Conservation (phyloP, 257 asterid genomes). For the Forsythia viridissima region DNA sequence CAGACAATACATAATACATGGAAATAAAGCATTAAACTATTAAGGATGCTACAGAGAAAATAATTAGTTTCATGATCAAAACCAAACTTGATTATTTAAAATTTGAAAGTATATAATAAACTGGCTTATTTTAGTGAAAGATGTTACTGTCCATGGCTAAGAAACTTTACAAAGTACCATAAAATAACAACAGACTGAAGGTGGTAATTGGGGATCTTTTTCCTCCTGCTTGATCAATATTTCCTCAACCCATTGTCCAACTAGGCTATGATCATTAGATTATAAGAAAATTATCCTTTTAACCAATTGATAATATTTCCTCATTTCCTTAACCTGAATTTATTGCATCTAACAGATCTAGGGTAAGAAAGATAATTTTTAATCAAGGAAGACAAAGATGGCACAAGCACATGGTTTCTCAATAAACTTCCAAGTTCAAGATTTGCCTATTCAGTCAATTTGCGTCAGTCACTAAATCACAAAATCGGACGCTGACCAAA, state of each 20-base stretch:
- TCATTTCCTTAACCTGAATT: background rate
- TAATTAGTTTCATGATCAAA: background rate
- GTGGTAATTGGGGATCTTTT: background rate
- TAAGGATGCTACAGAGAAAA: background rate
- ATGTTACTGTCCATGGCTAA: background rate
- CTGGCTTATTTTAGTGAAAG: background rate
- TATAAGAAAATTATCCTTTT: no score
- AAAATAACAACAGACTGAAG: background rate
- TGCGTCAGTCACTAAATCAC: slow-evolving; percentile 5
- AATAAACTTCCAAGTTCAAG: background rate
- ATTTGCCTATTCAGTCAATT: background rate
- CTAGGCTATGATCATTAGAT: background rate
- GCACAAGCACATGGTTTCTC: background rate
- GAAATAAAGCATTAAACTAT: background rate
- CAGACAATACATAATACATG: background rate
- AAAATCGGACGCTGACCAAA: background rate
- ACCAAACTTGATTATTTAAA: background rate
- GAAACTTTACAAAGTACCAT: background rate
- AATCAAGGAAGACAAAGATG: background rate
- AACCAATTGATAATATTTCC: no score
- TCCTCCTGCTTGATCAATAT: background rate
- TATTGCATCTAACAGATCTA: background rate
- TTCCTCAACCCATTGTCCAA: background rate
- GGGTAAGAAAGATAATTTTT: background rate
- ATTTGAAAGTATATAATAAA: background rate